These are phyloP conservation scores for Aspergillus phoenicis DNA, from an alignment of 2,329 filamentous ascomycete species.

Conservation along the genomic window DNA sequence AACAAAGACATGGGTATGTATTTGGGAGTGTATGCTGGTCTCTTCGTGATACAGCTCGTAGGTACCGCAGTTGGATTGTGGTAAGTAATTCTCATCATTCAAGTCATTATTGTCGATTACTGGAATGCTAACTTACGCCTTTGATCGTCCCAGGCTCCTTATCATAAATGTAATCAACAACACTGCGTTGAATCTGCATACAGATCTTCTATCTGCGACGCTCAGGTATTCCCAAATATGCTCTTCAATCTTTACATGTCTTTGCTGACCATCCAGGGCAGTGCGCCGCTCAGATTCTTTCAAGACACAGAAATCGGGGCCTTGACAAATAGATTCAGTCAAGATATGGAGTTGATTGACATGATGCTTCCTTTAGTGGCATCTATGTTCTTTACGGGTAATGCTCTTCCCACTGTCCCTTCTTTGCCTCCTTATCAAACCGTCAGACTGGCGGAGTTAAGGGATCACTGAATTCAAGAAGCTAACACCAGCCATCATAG, in stretches of 20 bases:
- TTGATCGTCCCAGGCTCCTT: not conserved
- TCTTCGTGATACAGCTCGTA: not conserved
- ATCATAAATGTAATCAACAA: not conserved
- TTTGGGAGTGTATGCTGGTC: not conserved
- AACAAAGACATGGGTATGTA: not conserved
- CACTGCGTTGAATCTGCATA: not conserved
- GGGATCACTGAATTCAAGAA: fast-evolving
- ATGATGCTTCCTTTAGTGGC: not conserved
- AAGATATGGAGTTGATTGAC: not conserved
- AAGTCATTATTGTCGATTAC: fast-evolving
- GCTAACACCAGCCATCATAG: not conserved
- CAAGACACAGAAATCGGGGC: not conserved
- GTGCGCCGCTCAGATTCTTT: not conserved
- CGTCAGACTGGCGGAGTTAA: not conserved
- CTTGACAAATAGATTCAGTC: not conserved
- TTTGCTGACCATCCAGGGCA: not conserved
- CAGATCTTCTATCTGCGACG: not conserved
- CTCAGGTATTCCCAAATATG: not conserved
- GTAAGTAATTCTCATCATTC: not conserved
- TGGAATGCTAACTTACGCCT: fast-evolving
- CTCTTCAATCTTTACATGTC: not conserved
- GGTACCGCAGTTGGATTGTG: not conserved
- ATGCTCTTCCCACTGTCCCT: not conserved
- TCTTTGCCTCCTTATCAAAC: not conserved
- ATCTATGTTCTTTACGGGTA: not conserved